phyloP scores from a whole-genome alignment of 2,329 filamentous ascomycete species.

The Triangularia setosa region DNA sequence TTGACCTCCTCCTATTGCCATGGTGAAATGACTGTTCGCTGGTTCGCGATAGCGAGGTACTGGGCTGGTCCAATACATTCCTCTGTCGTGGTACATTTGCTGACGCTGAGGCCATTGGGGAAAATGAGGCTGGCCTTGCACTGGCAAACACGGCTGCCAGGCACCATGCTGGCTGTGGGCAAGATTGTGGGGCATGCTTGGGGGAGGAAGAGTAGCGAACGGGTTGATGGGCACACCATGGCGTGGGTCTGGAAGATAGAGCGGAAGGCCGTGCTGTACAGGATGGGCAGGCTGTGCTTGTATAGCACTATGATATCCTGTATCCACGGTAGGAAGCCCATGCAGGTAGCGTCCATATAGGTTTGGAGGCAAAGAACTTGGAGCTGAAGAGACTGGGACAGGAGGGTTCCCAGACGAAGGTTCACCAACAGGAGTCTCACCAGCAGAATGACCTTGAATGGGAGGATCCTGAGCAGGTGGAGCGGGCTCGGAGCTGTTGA shows the following conservation, averaged over 20 bases:
- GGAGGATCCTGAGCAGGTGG: neutral
- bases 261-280: neutral
- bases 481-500: neutral
- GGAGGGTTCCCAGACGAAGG: neutral
- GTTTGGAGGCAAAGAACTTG: neutral
- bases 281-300: neutral
- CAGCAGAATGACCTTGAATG: neutral
- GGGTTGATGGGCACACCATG: neutral
- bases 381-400: neutral
- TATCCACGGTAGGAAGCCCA: neutral
- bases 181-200: neutral
- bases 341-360: neutral
- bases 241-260: neutral
- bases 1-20: neutral
- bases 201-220: neutral
- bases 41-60: neutral
- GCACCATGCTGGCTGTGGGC: neutral
- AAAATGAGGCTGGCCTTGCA: neutral
- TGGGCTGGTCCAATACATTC: neutral
- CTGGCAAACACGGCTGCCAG: neutral
- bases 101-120: neutral
- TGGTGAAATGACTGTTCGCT: neutral
- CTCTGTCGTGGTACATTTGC: neutral
- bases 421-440: neutral
- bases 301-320: neutral